These are phyloP conservation scores for Pythium brachiatum DNA, from an alignment of 352 stramenopile genomes.

Conservation along the genomic window DNA sequence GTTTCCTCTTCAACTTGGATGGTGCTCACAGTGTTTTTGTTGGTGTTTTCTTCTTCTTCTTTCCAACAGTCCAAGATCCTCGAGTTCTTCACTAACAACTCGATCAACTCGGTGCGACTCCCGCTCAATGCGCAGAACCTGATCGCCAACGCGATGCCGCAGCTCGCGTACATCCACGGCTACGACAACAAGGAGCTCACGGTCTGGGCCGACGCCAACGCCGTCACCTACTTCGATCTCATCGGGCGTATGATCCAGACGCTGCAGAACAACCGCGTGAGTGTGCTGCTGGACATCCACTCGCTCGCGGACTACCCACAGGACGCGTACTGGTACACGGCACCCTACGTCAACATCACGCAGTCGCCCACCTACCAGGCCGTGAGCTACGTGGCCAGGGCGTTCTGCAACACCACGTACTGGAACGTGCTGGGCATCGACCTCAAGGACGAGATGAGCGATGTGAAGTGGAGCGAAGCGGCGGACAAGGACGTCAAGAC, in stretches of 20 bases:
- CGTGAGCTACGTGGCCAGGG: slow-evolving; percentile 40
- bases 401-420: slow-evolving; percentile 48
- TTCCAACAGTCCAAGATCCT: slow-evolving; percentile 36
- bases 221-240: slow-evolving; percentile 56
- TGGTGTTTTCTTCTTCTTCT: slow-evolving; percentile 4
- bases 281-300: slow-evolving; percentile 62
- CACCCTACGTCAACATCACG: slow-evolving; percentile 43
- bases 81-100: slow-evolving; percentile 51
- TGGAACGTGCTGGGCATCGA: slow-evolving; percentile 74
- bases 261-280: slow-evolving; percentile 47
- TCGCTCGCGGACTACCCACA: slow-evolving; percentile 44
- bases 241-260: slow-evolving; percentile 53
- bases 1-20: background rate
- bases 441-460: slow-evolving; percentile 53
- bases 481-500: slow-evolving; percentile 27
- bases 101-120: slow-evolving; percentile 63
- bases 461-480: slow-evolving; percentile 36
- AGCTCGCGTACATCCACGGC: slow-evolving; percentile 49
- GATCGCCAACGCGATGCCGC: slow-evolving; percentile 36
- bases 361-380: slow-evolving; percentile 46
- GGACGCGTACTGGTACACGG: slow-evolving; percentile 69
- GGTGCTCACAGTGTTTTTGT: background rate
- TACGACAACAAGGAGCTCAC: slow-evolving; percentile 68
- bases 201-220: slow-evolving; percentile 38
- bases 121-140: slow-evolving; percentile 57